Base-by-base conservation (phyloP, 2,329 filamentous ascomycete species). In the Fusarium compactum region DNA sequence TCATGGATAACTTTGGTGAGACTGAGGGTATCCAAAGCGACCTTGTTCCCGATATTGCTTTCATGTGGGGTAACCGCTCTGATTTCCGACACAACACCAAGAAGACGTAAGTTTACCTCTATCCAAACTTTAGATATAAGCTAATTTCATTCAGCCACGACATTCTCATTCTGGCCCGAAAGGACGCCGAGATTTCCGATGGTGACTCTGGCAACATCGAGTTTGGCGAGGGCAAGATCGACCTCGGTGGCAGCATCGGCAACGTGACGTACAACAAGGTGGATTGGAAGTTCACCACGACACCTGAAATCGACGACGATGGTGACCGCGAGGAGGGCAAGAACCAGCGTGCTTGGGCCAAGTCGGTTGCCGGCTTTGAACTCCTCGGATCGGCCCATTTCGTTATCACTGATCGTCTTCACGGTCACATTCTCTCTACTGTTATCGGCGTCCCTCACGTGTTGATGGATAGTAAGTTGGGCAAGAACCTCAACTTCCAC, bases 401-500 rank as follows among this genome's bases (percentile, higher is more conserved):
- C 43, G 73, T 75, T 54, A 75, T 75, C 29, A 75, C 73, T 8
- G 73, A 75, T 50, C 71, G 73, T 38, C 71, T 75, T 8, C 73
- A 75, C 50, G 73, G 73, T 11, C 73, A 75, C 47, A 75, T 75
- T 53, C 57, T 75, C 16, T 75, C 73, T 6, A 75, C 73, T 16
- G 65, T 75, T 10, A 75, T 75, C 40, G 73, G 73, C 38, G 71
- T 73, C n/a, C 73, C 73, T 20, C 73, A 75, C 30, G 73, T 75
- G 41, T 57, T 75, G 48, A 75, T 75, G 73, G 73, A 75, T 51
- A 75, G 73, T 65, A 75, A 75, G 67, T 65, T 75, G 60, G 71
- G 73, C 48, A 75, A 75, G 73, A 75, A 75, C 67, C 71, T 75
- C 67, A 75, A 75, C 65, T 75, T 75, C 65, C 73, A 75, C 63